Base-by-base conservation (phyloP, 768 basidiomycete species). In the Coprinopsis strossmayeri region DNA sequence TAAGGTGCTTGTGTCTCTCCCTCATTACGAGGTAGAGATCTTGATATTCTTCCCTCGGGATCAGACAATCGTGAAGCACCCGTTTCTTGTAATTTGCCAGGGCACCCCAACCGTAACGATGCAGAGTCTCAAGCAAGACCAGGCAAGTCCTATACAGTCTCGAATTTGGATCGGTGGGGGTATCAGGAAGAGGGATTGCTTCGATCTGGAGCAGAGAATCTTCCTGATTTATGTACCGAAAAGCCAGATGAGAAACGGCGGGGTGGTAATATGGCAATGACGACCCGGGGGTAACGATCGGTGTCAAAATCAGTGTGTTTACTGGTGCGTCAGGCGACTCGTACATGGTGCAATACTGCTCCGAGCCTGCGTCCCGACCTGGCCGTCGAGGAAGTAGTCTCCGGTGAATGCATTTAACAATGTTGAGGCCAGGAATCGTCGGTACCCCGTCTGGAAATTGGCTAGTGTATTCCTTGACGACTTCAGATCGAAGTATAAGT, bases 191-290 rank as follows among this genome's bases (percentile, higher is more conserved):
- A 0, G 80, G 81, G 9, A 77, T 55, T 1, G 72, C 74, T 51
- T 84, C 84, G 20, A 87, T 75, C 17, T 77, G 73, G n/a, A 89
- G 57, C 10, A 25, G 13, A 35, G 20, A 30, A 17, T 26, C 23
- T 26, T 26, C 20, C 20, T 3, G 13, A n/a, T 9, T 39, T 46
- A 87, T 51, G 61, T 83, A 91, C n/a, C 82, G 79, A 60, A 94
- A 91, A 0, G 89, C 91, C 27, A 98, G 70, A 51, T 87, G 84
- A 2, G 64, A 67, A 7, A 95, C 89, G 1, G 82, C 58, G 0
- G 95, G 95, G 57, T 98, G 93, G 58, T 95, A 97, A 59, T 90
- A 97, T 0, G 95, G 95, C 2, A 96, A 65, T 1, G 68, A 47
- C 2, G 62, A 63, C 5, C 73, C 76, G 0, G 62, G 48, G 3